Conservation (phyloP, 1,284 basidiomycete genomes). For the Puccinia coronata region DNA sequence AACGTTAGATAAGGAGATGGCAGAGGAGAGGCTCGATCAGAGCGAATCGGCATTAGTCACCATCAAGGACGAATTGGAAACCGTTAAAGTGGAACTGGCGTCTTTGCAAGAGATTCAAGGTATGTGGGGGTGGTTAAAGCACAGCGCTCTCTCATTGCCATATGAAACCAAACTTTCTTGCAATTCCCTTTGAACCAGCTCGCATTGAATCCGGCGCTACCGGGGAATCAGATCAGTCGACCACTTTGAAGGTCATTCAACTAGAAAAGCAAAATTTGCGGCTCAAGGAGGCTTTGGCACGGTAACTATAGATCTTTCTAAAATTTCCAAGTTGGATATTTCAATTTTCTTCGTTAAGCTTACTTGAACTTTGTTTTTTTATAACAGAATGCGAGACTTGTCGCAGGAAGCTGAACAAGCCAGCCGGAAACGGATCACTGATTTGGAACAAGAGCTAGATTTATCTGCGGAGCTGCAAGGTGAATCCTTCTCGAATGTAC, state of each 20-base stretch:
- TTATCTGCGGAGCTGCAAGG: conserved; percentile 59
- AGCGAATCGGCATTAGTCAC: conserved; percentile 76
- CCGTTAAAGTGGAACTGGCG: conserved; percentile 79
- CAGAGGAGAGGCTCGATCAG: conserved; percentile 85
- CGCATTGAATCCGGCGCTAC: conserved; percentile 61
- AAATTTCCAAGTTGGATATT: neutral
- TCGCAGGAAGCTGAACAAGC: conserved; percentile 84
- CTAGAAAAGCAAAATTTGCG: conserved; percentile 95
- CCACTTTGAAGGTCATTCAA: conserved; percentile 79
- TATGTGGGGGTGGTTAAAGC: conserved; percentile 50
- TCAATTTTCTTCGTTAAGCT: conserved; percentile 25
- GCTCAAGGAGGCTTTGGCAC: conserved; percentile 86
- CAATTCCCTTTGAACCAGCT: conserved; percentile 52
- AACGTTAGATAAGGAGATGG: conserved; percentile 93
- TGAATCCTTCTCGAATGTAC: conserved; percentile 49
- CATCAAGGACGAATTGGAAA: conserved; percentile 74
- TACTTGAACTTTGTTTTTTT: conserved; percentile 26
- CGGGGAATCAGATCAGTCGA: conserved; percentile 64
- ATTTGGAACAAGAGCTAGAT: conserved; percentile 82
- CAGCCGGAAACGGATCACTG: conserved; percentile 74
- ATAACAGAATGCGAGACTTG: conserved; percentile 75
- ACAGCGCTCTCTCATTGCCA: conserved; percentile 58
- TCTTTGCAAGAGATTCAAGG: conserved; percentile 68
- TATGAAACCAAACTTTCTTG: conserved; percentile 46
- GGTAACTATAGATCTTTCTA: conserved; percentile 62